These are phyloP conservation scores for Tylopilus sp. DNA, from an alignment of 768 basidiomycete genomes.

Conservation along the genomic window DNA sequence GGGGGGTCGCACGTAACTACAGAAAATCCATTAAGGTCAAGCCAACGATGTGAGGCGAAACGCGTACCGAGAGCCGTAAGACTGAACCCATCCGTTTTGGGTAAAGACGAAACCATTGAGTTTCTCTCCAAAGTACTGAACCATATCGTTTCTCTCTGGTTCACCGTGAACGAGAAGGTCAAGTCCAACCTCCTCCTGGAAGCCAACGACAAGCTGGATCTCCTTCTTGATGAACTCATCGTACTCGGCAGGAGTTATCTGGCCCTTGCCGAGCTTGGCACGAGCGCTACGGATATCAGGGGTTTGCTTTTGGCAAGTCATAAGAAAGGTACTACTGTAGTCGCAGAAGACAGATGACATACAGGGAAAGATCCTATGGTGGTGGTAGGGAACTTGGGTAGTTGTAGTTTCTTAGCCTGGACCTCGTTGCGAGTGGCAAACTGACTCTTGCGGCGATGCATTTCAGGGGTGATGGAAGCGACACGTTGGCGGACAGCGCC, in stretches of 20 bases:
- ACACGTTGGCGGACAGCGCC: slow-evolving; percentile 95
- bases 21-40: slow-evolving; percentile 7
- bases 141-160: slow-evolving; percentile 99
- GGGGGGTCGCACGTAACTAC: slow-evolving; percentile 92
- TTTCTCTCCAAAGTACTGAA: slow-evolving; percentile 99
- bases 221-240: slow-evolving; percentile 99
- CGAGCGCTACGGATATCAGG: slow-evolving; percentile 98
- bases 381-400: slow-evolving; percentile 98
- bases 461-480: slow-evolving; percentile 80
- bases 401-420: slow-evolving; percentile 82
- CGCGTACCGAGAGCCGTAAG: slow-evolving; percentile 93
- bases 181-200: slow-evolving; percentile 96
- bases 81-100: slow-evolving; percentile 98
- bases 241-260: slow-evolving; percentile 83
- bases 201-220: slow-evolving; percentile 86
- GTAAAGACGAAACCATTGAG: slow-evolving; percentile 96
- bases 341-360: slow-evolving; percentile 20
- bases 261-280: slow-evolving; percentile 90
- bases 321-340: slow-evolving; percentile 2
- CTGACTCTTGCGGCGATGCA: slow-evolving; percentile 83
- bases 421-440: slow-evolving; percentile 85
- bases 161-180: slow-evolving; percentile 99
- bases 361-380: slow-evolving; percentile 98
- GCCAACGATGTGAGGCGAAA: slow-evolving; percentile 3
- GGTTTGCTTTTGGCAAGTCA: slow-evolving; percentile 65